Evolutionary conservation across 768 basidiomycete genomes (phyloP).

Genomic region (Rhizopogon sp.): DNA sequence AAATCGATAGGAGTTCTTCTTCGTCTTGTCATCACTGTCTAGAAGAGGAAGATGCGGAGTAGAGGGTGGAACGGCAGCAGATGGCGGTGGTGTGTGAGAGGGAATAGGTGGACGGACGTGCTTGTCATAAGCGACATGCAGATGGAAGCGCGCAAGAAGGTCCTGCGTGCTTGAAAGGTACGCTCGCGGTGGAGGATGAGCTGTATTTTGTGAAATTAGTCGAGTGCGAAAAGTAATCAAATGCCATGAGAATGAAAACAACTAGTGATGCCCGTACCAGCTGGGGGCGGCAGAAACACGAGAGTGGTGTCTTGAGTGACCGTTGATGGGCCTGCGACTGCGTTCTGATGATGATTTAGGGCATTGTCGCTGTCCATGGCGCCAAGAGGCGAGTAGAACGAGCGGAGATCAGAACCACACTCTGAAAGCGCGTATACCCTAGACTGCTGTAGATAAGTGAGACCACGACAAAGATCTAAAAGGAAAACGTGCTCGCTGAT

Average conservation of each 20-base stretch:
- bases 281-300: conserved; percentile 26
- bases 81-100: conserved; percentile 19
- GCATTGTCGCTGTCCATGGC: conserved; percentile 26
- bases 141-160: conserved; percentile 65
- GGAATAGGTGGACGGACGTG: conserved; percentile 60
- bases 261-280: conserved; percentile 22
- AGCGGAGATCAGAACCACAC: conserved; percentile 21
- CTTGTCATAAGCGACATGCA: conserved; percentile 74
- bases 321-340: conserved; percentile 61
- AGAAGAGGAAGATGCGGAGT: conserved; percentile 50
- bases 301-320: conserved; percentile 14
- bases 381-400: conserved; percentile 11
- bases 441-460: conserved; percentile 8
- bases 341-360: conserved; percentile 36
- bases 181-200: conserved; percentile 27
- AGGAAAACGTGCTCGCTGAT: neutral
- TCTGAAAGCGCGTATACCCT: conserved; percentile 9
- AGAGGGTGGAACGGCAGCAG: conserved; percentile 27
- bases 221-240: conserved; percentile 3
- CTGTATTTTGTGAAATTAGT: conserved; percentile 16
- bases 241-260: neutral
- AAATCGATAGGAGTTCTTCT: conserved; percentile 73
- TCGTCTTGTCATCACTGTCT: conserved; percentile 58
- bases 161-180: conserved; percentile 74
- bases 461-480: neutral